Base-by-base conservation (phyloP, 805 yeast genomes). In the Wickerhamomyces rabaulensis region DNA sequence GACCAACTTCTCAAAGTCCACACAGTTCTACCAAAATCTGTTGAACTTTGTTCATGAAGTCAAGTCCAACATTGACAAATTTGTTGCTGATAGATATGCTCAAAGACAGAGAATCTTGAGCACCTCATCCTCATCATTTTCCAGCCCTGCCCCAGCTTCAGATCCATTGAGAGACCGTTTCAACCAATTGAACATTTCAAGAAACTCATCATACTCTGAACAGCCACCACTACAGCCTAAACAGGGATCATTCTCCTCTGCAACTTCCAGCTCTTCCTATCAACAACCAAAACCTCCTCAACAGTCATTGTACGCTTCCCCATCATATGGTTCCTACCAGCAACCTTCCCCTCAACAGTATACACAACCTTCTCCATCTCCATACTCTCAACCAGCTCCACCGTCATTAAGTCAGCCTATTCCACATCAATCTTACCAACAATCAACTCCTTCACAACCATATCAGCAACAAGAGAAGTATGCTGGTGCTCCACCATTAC, bases 1-100 rank as follows among this genome's bases (percentile, higher is more conserved):
- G 12, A 67, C 68, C 7, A 96, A 95, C 6, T 61, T 79, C 45
- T 64, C 67, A 15, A 81, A 79, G 52, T 95, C 95, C 0, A 55
- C 65, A 9, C 72, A 66, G 10, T 87, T 88, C 58, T 92, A 92
- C 62, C 65, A 67, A 8, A 75, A 79, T 49, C 60, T 62, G 53
- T 50, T 53, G 50, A 65, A 54, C 40, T 58, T 52, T 37, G 48
- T 60, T 45, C 19, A 52, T 42, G 55, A 54, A 19, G 56, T 56
- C 15, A 53, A 57, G 42, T 20, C 39, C 8, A 57, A 58, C 26
- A 50, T 57, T 27, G 51, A 51, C 17, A 42, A 50, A n/a, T 61
- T 58, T 42, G 57, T 58, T 7, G 49, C 49, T 37, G 57, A 58
- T 42, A 51, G 62, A 21, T 54, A 53, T 23, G 41, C 55, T 8